Conservation (phyloP, 2,329 filamentous ascomycete genomes). For the Colletotrichum tropicale region DNA sequence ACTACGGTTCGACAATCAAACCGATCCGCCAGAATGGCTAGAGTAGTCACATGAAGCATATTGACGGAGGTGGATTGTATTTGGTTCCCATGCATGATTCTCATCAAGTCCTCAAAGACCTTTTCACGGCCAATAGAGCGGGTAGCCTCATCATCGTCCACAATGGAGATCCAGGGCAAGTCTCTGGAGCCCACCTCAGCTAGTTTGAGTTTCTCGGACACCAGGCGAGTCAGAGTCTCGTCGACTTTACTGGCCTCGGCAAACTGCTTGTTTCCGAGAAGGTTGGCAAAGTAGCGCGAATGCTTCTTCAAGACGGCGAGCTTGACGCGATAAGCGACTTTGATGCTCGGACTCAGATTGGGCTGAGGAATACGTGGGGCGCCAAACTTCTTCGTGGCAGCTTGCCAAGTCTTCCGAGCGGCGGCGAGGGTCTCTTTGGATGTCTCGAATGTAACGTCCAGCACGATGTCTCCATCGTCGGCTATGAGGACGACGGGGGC, state of each 20-base stretch:
- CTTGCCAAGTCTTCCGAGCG: slow-evolving; percentile 42
- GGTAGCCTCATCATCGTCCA: slow-evolving; percentile 73
- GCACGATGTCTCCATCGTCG: slow-evolving; percentile 65
- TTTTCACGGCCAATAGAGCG: slow-evolving; percentile 62
- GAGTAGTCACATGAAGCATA: slow-evolving; percentile 67
- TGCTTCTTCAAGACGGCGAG: slow-evolving; percentile 59
- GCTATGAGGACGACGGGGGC: slow-evolving; percentile 55
- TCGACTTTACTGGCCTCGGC: slow-evolving; percentile 63
- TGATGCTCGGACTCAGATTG: slow-evolving; percentile 38
- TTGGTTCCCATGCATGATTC: slow-evolving; percentile 64
- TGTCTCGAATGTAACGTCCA: slow-evolving; percentile 70
- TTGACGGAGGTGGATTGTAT: slow-evolving; percentile 45
- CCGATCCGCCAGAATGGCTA: slow-evolving; percentile 74
- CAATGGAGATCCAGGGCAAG: slow-evolving; percentile 68
- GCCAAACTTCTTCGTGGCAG: slow-evolving; percentile 32
- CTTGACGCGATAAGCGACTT: slow-evolving; percentile 64
- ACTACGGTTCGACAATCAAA: slow-evolving; percentile 69
- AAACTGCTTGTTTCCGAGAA: slow-evolving; percentile 68
- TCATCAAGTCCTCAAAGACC: slow-evolving; percentile 70
- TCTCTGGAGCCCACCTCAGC: slow-evolving; percentile 51
- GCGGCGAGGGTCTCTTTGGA: slow-evolving; percentile 54
- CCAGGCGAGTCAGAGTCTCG: slow-evolving; percentile 54
- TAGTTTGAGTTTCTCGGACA: slow-evolving; percentile 49
- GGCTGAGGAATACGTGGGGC: slow-evolving; percentile 29
- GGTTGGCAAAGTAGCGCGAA: slow-evolving; percentile 73